A percentile compares a stretch with the other conserved stretches of the same genome.
These are phyloP conservation scores for Phytophthora sp. DNA, from an alignment of 352 stramenopile genomes.

Conservation along the genomic window DNA sequence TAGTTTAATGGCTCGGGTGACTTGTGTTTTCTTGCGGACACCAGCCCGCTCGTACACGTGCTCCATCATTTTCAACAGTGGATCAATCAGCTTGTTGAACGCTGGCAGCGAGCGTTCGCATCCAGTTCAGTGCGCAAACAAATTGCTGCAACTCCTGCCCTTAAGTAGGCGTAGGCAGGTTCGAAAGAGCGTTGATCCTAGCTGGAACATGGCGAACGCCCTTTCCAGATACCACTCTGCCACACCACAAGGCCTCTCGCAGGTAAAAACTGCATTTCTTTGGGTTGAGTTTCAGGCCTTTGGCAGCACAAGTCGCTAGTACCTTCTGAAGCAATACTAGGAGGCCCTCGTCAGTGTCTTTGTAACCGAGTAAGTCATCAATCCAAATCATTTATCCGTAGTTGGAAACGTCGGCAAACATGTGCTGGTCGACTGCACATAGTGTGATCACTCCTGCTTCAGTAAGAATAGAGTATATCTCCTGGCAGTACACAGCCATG, in stretches of 20 bases:
- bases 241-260: constrained; percentile 14
- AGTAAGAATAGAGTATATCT: constrained; percentile 16
- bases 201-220: constrained; percentile 11
- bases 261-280: constrained; percentile 16
- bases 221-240: constrained; percentile 6
- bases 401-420: constrained; percentile 18
- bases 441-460: constrained; percentile 18
- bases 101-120: constrained; percentile 21
- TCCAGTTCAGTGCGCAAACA: constrained; percentile 31
- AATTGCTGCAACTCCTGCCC: constrained; percentile 22
- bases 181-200: neutral
- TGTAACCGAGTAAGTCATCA: constrained; percentile 19
- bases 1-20: neutral
- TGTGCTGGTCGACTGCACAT: constrained; percentile 16
- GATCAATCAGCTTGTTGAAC: constrained; percentile 16
- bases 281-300: constrained; percentile 17
- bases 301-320: constrained; percentile 1
- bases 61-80: constrained; percentile 11
- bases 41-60: constrained; percentile 3
- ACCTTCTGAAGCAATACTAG: neutral
- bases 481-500: neutral
- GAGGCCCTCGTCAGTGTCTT: neutral
- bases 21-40: constrained; percentile 1
- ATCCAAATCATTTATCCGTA: constrained; percentile 16
- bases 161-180: constrained; percentile 1